These are phyloP conservation scores for Pyronema omphalodes DNA, from an alignment of 495 filamentous ascomycete species.

Conservation along the genomic window DNA sequence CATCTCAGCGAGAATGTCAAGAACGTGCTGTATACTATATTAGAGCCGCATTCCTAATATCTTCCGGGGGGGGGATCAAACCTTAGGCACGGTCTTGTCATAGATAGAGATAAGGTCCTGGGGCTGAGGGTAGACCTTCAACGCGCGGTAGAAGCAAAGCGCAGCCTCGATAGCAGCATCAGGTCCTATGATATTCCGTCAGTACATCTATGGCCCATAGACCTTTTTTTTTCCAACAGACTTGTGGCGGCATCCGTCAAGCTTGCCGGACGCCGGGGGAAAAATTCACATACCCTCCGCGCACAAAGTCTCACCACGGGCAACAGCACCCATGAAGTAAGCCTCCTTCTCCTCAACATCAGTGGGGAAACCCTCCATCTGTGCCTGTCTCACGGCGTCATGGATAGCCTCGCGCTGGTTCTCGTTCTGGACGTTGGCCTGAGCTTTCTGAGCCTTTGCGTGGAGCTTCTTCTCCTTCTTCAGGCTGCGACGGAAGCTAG, in stretches of 20 bases:
- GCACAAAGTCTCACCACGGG: slow-evolving; percentile 60
- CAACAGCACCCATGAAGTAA: slow-evolving; percentile 91
- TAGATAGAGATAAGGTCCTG: slow-evolving; percentile 87
- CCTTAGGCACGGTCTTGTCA: slow-evolving; percentile 92
- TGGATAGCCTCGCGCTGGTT: slow-evolving; percentile 56
- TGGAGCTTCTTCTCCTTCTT: slow-evolving; percentile 65
- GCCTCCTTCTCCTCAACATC: slow-evolving; percentile 79
- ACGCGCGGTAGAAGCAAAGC: slow-evolving; percentile 86
- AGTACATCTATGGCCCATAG: neutral
- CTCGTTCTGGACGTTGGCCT: slow-evolving; percentile 46
- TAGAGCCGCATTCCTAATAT: neutral
- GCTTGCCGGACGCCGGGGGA: neutral
- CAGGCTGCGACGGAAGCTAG: slow-evolving; percentile 68
- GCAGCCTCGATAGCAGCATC: slow-evolving; percentile 61
- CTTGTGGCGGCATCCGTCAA: too few species aligned
- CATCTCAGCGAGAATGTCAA: slow-evolving; percentile 95
- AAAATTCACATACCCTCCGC: slow-evolving; percentile 38
- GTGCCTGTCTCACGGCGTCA: slow-evolving; percentile 51
- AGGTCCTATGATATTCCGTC: slow-evolving; percentile 33
- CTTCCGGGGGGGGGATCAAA: slow-evolving; percentile 13
- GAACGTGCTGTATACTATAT: slow-evolving; percentile 42
- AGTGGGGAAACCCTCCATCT: slow-evolving; percentile 76
- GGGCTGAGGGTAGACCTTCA: slow-evolving; percentile 94
- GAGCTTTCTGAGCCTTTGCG: slow-evolving; percentile 57
- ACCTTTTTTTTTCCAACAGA: neutral